Conservation (phyloP, 768 basidiomycete species). For the Fibroporia radiculosa region DNA sequence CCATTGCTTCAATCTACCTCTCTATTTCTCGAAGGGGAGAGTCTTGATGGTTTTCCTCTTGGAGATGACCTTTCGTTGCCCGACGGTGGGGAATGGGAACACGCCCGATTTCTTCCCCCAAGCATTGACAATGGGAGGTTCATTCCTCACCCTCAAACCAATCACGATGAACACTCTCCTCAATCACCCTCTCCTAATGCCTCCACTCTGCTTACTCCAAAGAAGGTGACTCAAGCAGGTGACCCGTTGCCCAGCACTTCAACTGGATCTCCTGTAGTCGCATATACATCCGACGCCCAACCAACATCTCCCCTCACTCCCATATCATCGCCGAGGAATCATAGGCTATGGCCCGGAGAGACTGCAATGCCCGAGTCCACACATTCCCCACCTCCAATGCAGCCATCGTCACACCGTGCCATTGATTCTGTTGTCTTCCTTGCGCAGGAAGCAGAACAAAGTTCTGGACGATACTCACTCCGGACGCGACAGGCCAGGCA, state of each 20-base stretch:
- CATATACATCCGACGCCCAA: too few species aligned
- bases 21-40: background rate
- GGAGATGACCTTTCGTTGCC: background rate
- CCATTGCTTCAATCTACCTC: background rate
- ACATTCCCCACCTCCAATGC: background rate
- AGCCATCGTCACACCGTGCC: background rate
- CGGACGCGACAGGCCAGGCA: slow-evolving; percentile 50
- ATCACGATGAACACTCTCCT: background rate
- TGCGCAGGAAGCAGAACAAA: background rate
- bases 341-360: background rate
- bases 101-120: background rate
- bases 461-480: slow-evolving; percentile 39
- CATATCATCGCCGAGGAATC: background rate
- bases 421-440: background rate
- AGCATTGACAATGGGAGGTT: background rate
- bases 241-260: background rate
- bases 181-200: slow-evolving; percentile 10
- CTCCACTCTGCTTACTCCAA: slow-evolving; percentile 10
- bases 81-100: background rate
- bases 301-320: slow-evolving; percentile 10
- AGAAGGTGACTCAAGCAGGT: background rate
- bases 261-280: background rate
- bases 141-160: background rate
- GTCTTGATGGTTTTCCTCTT: background rate
- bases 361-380: background rate